Percentiles rank a stretch among this genome's conserved stretches.
These are phyloP conservation scores for Tetraselmis chui DNA, from an alignment of 139 green algal species.

Conservation along the genomic window DNA sequence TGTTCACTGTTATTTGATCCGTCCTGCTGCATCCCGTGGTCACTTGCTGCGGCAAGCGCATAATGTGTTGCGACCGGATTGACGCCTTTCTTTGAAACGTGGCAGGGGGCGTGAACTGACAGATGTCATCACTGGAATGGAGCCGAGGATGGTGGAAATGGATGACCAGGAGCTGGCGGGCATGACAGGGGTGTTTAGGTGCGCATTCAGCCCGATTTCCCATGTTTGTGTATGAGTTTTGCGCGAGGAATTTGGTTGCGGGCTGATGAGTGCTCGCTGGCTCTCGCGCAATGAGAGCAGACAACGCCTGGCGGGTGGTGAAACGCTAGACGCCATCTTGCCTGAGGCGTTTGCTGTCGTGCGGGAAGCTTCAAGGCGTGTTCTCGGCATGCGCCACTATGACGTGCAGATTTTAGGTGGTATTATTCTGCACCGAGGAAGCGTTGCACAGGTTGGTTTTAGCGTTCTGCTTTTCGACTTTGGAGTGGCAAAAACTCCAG, in stretches of 20 bases:
- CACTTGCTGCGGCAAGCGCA: too few relatives aligned
- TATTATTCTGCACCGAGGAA: neutral
- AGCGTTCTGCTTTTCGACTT: too few relatives aligned
- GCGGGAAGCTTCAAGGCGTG: conserved; percentile 71
- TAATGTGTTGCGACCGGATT: too few relatives aligned
- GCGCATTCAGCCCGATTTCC: neutral
- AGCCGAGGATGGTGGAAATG: neutral
- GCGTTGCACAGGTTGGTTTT: neutral
- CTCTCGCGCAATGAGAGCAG: neutral
- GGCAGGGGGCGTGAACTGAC: too few relatives aligned
- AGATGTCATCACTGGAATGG: neutral
- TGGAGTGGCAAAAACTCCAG: too few relatives aligned
- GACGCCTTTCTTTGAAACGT: too few relatives aligned
- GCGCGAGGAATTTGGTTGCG: neutral
- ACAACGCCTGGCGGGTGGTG: conserved; percentile 24
- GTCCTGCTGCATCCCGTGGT: too few relatives aligned
- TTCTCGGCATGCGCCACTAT: conserved; percentile 88
- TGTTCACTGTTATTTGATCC: too few relatives aligned
- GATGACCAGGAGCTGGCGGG: neutral
- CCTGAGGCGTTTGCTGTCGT: conserved; percentile 88
- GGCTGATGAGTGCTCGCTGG: neutral
- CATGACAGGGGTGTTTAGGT: conserved; percentile 43
- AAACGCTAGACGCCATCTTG: conserved; percentile 54
- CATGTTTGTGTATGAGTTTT: neutral
- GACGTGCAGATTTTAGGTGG: conserved; percentile 67